Base-by-base conservation (phyloP, 345 rosid genomes). In the Acer yangbiense region DNA sequence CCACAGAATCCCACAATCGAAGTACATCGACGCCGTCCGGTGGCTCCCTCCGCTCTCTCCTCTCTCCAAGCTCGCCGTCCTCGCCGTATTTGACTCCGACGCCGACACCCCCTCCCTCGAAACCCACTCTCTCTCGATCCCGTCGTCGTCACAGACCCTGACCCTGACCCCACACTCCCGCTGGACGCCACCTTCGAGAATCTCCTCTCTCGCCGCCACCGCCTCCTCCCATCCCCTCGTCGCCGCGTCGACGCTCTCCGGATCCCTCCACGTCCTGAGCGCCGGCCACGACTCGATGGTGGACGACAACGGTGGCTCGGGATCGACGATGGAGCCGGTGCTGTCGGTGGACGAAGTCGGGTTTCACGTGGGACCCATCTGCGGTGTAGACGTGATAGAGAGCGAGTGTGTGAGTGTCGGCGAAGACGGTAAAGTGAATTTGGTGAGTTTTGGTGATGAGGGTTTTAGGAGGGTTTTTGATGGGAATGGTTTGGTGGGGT, bases 11-110 rank as follows among this genome's bases (percentile, higher is more conserved):
- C 93, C 94, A 0, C 96, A 90, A 73, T 76, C 86, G 58, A 86
- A 83, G 76, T 89, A 88, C 80, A 78, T 93, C 17, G 97, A 93
- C 77, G 85, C 86, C 74, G 86, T 95, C 2, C 91, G 95, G n/a
- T 95, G 94, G 96, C 94, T 95, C 32, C 95, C 97, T 10, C 85
- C 93, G 48, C 83, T 89, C 65, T 90, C 91, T 29, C 90, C 99
- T 20, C 79, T 93, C 65, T 89, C 89, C 68, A 91, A 91, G 73
- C 83, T 81, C 79, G 76, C 85, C 60, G 82, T 89, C 52, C 9
- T 88, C 50, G 90, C 98, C 8, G 79, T 72, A 76, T 88, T 82
- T 77, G 94, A 92, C 79, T 21, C 94, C 6, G 93, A 89, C 43
- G 29, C 74, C 79, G 82, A 74, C 54, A 70, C 88, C 29, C 81